Evolutionary conservation across 768 basidiomycete genomes (phyloP).

Genomic region (Lactarius hengduanensis): DNA sequence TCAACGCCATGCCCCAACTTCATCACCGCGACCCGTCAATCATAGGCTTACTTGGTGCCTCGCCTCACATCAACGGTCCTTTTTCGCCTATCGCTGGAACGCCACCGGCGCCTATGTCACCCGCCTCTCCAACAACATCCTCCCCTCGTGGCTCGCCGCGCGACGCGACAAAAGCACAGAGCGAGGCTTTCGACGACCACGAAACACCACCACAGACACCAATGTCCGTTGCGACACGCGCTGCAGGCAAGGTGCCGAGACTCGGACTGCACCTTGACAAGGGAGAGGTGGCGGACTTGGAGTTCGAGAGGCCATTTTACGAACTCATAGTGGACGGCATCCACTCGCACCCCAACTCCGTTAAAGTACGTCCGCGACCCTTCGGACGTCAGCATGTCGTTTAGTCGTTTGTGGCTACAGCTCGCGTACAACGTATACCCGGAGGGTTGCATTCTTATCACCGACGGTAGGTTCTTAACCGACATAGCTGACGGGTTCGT

Average conservation of each 20-base stretch:
- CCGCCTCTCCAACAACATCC: constrained; percentile 27
- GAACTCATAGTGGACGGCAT: constrained; percentile 90
- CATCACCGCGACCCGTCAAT: constrained; percentile 92
- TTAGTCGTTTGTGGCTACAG: constrained; percentile 38
- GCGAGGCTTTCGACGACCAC: constrained; percentile 61
- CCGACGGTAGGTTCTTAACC: constrained; percentile 61
- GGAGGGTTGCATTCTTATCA: constrained; percentile 85
- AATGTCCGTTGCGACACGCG: constrained; percentile 28
- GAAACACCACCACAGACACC: constrained; percentile 58
- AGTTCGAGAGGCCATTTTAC: constrained; percentile 74
- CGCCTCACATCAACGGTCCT: constrained; percentile 54
- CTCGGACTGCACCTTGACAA: constrained; percentile 44
- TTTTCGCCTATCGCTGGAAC: constrained; percentile 38
- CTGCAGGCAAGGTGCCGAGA: constrained; percentile 12
- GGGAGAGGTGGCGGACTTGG: constrained; percentile 45
- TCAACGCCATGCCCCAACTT: constrained; percentile 90
- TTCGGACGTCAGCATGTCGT: background rate
- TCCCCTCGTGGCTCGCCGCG: constrained; percentile 17
- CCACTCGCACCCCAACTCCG: constrained; percentile 88
- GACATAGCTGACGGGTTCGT: background rate
- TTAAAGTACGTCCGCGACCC: constrained; percentile 54
- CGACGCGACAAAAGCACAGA: constrained; percentile 28
- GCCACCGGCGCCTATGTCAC: constrained; percentile 27
- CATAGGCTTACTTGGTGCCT: constrained; percentile 82
- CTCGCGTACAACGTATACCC: constrained; percentile 81